A percentile compares a stretch with the other conserved stretches of the same genome.
Evolutionary conservation across 352 stramenopile genomes (phyloP).

Genomic region (Elongisporangium undulatum): DNA sequence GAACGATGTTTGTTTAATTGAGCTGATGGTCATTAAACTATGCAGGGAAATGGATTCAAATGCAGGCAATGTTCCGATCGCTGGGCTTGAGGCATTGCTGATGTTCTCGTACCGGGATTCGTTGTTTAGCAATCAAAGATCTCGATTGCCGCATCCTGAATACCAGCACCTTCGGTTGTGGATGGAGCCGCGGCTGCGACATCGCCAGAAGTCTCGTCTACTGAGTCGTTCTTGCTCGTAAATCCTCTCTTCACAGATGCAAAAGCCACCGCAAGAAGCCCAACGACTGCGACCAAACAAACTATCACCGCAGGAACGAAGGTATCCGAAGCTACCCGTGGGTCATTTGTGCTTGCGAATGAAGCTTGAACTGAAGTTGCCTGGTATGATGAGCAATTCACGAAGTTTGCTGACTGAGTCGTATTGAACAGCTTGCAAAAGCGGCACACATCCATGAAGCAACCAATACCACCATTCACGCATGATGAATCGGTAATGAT

Average conservation of each 20-base stretch:
- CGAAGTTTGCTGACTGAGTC: slow-evolving; percentile 2
- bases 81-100: not conserved
- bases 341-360: not conserved
- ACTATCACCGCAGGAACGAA: not conserved
- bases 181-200: not conserved
- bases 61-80: not conserved
- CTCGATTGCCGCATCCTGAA: not conserved
- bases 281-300: slow-evolving; percentile 11
- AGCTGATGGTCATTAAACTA: not conserved
- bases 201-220: not conserved
- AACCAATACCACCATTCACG: not conserved
- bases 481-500: not conserved
- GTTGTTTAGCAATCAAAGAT: not conserved
- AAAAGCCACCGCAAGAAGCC: slow-evolving; percentile 6
- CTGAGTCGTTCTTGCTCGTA: not conserved
- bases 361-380: not conserved
- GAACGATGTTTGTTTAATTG: not conserved
- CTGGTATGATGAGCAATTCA: not conserved
- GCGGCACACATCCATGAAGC: slow-evolving; percentile 12
- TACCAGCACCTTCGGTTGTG: not conserved
- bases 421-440: slow-evolving; percentile 17
- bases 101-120: not conserved
- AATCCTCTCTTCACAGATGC: slow-evolving; percentile 10
- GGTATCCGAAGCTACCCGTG: not conserved
- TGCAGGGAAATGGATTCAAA: not conserved